Evolutionary conservation across 2,329 filamentous ascomycete species (phyloP).

Genomic region (Beauveria medogensis): DNA sequence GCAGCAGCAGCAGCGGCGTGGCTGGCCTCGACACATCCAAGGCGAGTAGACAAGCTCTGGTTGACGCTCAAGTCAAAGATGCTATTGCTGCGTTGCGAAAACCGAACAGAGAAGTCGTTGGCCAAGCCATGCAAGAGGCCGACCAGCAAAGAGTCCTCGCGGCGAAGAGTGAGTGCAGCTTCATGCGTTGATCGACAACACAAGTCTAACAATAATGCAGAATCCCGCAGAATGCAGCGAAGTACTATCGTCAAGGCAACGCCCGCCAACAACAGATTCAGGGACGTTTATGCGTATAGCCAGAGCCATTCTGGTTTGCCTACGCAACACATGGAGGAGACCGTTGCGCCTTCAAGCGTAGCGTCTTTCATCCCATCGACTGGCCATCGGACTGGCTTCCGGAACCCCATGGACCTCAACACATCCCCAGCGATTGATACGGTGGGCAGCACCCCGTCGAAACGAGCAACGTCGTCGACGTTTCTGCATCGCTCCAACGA

Average conservation of each 20-base stretch:
- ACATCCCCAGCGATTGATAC: slow-evolving; percentile 19
- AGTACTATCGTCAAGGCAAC: slow-evolving; percentile 48
- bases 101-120: slow-evolving; percentile 64
- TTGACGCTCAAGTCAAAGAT: slow-evolving; percentile 63
- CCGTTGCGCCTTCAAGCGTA: slow-evolving; percentile 30
- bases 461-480: slow-evolving; percentile 13
- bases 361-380: slow-evolving; percentile 35
- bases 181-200: neutral
- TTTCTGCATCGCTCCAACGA: slow-evolving; percentile 25
- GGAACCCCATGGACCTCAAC: slow-evolving; percentile 23
- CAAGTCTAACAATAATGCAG: slow-evolving; percentile 28
- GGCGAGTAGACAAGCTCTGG: slow-evolving; percentile 55
- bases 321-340: slow-evolving; percentile 20
- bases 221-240: slow-evolving; percentile 44
- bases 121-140: slow-evolving; percentile 58
- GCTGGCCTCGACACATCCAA: slow-evolving; percentile 47
- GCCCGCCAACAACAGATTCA: slow-evolving; percentile 47
- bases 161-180: slow-evolving; percentile 37
- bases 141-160: slow-evolving; percentile 51
- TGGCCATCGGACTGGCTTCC: slow-evolving; percentile 24
- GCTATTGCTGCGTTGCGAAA: slow-evolving; percentile 68
- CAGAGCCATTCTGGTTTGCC: slow-evolving; percentile 17
- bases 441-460: slow-evolving; percentile 11
- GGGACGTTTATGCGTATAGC: slow-evolving; percentile 35
- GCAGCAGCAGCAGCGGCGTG: slow-evolving; percentile 41